Base-by-base conservation (phyloP, 2,329 filamentous ascomycete species). In the Verticillium longisporum region DNA sequence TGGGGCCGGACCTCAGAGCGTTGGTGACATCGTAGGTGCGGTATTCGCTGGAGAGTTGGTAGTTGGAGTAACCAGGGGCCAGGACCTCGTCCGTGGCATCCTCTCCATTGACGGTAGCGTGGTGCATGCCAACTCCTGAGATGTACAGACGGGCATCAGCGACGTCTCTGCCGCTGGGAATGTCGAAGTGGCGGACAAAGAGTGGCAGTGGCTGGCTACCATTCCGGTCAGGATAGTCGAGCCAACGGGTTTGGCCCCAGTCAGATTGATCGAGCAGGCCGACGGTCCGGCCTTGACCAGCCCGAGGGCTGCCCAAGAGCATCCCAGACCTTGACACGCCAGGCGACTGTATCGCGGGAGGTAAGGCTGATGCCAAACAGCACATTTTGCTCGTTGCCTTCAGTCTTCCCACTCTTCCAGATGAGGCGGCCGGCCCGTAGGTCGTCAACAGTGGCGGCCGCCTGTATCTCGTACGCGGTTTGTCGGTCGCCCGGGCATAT, bases 41-140 rank as follows among this genome's bases (percentile, higher is more conserved):
- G 53, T 61, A 61, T 9, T 61, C 56, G 56, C 56, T 61, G 18
- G 60, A 61, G 45, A 61, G 60, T 36, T 61, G 60, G 56, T 59
- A 61, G 56, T 61, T 61, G 57, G 60, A 61, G 57, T 61, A 55
- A n/a, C 60, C 60, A 21, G 60, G 60, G 18, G 60, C 60, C 13
- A 61, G 60, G 10, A 61, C 56, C 53, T 61, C 60, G 31, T 61
- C 60, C n/a, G 60, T 61, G 34, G 59, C 34, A 3, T 61, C 60
- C 56, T 61, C 60, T 11, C 60, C 60, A 10, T 61, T 61, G 33
- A 61, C 60, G 18, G 60, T 61, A 53, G 33, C 60, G 56, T 61
- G 56, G 36, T 61, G 60, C 21, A 61, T 36, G 33, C 60, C 57
- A 11, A 61, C 60, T 6, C 60, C 60, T 7, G 57, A 59, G n/a